phyloP scores from a whole-genome alignment of 2,329 filamentous ascomycete species.

The Aspergillus fijiensis region DNA sequence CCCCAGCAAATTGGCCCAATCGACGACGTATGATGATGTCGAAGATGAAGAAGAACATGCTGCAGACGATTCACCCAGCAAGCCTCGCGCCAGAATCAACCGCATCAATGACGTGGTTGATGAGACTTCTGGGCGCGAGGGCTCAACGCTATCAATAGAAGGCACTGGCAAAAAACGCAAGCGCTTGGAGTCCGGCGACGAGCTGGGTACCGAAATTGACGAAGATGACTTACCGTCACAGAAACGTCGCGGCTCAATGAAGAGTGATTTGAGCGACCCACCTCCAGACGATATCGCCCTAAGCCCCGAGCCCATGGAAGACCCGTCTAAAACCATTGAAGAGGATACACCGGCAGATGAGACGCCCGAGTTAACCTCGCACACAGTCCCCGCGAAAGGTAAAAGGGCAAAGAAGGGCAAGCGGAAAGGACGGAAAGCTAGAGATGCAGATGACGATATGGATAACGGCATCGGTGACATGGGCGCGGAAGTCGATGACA shows the following conservation, averaged over 20 bases:
- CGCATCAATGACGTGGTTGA: constrained; percentile 25
- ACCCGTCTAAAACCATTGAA: constrained; percentile 29
- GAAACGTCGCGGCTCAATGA: constrained; percentile 43
- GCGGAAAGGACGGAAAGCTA: constrained; percentile 45
- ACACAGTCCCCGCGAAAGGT: constrained; percentile 31
- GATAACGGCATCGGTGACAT: constrained; percentile 41
- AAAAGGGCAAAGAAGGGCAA: constrained; percentile 49
- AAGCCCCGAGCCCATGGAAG: constrained; percentile 38
- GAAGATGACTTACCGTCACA: constrained; percentile 44
- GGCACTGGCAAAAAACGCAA: constrained; percentile 43
- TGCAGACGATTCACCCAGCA: constrained; percentile 43
- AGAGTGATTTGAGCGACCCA: constrained; percentile 38
- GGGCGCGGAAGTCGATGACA: constrained; percentile 45
- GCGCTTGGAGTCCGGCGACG: constrained; percentile 37
- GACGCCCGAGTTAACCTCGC: constrained; percentile 32
- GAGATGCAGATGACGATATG: constrained; percentile 40
- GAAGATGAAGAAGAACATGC: constrained; percentile 54
- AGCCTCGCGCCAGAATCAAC: constrained; percentile 36
- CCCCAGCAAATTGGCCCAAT: constrained; percentile 73
- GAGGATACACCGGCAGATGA: constrained; percentile 36
- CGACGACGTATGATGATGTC: constrained; percentile 47
- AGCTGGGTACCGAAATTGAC: constrained; percentile 34
- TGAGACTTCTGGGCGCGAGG: constrained; percentile 26
- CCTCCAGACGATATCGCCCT: constrained; percentile 34
- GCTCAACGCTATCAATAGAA: constrained; percentile 29